A percentile compares a stretch with the other conserved stretches of the same genome.
Evolutionary conservation across 1,284 basidiomycete genomes (phyloP).

Genomic region (Mycena sp.): DNA sequence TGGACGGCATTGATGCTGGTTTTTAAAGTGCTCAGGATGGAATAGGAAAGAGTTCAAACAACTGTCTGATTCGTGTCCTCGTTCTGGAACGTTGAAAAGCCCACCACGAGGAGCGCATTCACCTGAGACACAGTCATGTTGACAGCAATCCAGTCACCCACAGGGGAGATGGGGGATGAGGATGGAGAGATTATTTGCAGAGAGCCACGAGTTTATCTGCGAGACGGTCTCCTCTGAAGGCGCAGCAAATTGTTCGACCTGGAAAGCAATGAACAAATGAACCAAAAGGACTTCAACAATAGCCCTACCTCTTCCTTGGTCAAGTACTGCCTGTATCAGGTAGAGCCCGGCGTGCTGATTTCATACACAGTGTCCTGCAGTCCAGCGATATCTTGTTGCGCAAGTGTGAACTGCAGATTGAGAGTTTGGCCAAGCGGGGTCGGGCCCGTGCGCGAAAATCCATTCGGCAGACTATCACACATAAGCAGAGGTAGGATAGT

Average conservation of each 20-base stretch:
- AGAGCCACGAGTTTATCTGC: slow-evolving; percentile 55
- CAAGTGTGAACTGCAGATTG: slow-evolving; percentile 23
- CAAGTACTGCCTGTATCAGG: slow-evolving; percentile 24
- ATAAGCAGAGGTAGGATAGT: too few species aligned
- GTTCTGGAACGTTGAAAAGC: slow-evolving; percentile 51
- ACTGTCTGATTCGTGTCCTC: slow-evolving; percentile 43
- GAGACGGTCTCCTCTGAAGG: slow-evolving; percentile 48
- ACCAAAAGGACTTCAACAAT: neutral
- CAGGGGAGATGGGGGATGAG: slow-evolving; percentile 39
- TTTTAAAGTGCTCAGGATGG: slow-evolving; percentile 48
- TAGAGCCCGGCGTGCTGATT: slow-evolving; percentile 15
- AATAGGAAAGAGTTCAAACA: slow-evolving; percentile 52
- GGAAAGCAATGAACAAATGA: neutral
- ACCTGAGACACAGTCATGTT: slow-evolving; percentile 53
- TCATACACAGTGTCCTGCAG: slow-evolving; percentile 20
- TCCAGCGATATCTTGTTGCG: slow-evolving; percentile 13
- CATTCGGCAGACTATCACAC: neutral
- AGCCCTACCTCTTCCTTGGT: slow-evolving; percentile 5
- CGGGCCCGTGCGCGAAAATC: slow-evolving; percentile 9
- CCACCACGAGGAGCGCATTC: slow-evolving; percentile 49
- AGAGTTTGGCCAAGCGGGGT: neutral
- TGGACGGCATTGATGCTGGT: slow-evolving; percentile 50
- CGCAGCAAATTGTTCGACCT: slow-evolving; percentile 43
- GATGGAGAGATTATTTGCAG: slow-evolving; percentile 49
- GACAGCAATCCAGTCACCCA: slow-evolving; percentile 54